Evolutionary conservation across 1,284 basidiomycete species (phyloP), one percentile per base, ranked within the genome.

Genomic region (Fomitopsis palustris): DNA sequence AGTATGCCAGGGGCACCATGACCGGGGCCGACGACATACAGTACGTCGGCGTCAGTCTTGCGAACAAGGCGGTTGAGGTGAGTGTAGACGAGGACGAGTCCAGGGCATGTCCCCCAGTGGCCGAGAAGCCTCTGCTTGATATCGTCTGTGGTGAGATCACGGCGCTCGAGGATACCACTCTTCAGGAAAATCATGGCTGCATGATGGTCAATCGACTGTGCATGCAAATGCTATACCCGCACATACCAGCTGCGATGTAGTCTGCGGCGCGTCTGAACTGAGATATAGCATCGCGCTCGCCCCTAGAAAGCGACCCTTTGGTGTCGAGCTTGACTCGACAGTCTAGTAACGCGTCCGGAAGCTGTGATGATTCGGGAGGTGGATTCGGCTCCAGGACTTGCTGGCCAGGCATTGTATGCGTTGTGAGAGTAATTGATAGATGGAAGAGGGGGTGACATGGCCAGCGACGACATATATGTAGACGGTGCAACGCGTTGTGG

Each of bases 1-100:
- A 95, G 82, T 37, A 95, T 81, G 23, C 84, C 91, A 7, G 93
- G 93, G 4, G 93, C 93, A 38, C 90, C 90, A 63, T 93, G 91
- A 19, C 90, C 88, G 54, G 87, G 90, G 37, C 90, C 86, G 21
- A 87, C 87, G 58, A 94, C 84, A 61, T 88, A 90, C 53, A 94
- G 78, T 10, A 83, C 77, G 66, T 87, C 82, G 3, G 83, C 68
- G 55, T 76, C 76, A 5, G 81, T 81, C 64, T 85, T 88, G 54
- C 77, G 77, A 65, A 95, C 87, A 63, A 95, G 78, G 49, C 86
- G 80, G 69, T 91, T 93, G 41, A 90, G 75, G 70, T 95, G 93
- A 0, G 90, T 86, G 70, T 95, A 95, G 21, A 88, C 81, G 65
- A 95, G 82, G 64, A 82, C 74, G 25, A 95, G 83, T 27, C 92